Conservation (phyloP, 306 rosid species). For the Sicyos baderoa region DNA sequence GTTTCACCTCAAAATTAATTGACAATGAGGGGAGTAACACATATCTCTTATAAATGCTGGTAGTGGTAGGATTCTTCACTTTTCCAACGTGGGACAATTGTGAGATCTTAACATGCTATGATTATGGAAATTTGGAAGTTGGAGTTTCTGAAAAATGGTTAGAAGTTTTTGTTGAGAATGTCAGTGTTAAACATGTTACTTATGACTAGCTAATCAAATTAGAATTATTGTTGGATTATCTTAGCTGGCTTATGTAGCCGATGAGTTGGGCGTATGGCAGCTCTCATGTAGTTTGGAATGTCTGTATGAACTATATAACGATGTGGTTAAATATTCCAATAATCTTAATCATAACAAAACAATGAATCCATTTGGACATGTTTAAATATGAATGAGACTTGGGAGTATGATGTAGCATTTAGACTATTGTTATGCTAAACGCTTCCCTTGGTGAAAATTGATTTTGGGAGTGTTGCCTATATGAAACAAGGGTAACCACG, state of each 20-base stretch:
- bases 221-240: background rate
- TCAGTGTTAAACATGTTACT: background rate
- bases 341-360: background rate
- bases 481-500: too few species aligned
- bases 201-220: background rate
- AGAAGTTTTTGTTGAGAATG: background rate
- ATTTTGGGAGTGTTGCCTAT: too few species aligned
- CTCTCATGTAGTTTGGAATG: background rate
- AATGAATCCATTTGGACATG: background rate
- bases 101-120: too few species aligned
- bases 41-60: too few species aligned
- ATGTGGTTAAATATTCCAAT: background rate
- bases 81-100: too few species aligned
- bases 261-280: background rate
- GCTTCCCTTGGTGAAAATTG: background rate
- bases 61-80: too few species aligned
- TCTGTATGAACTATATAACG: background rate
- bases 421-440: background rate
- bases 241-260: background rate
- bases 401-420: background rate
- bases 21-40: too few species aligned
- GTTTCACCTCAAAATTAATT: too few species aligned
- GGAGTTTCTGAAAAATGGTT: background rate
- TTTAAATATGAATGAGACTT: background rate
- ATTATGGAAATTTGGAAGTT: background rate